A percentile compares a stretch with the other conserved stretches of the same genome.
phyloP scores from a whole-genome alignment of 1,284 basidiomycete genomes.

The Pseudozyma sp. region DNA sequence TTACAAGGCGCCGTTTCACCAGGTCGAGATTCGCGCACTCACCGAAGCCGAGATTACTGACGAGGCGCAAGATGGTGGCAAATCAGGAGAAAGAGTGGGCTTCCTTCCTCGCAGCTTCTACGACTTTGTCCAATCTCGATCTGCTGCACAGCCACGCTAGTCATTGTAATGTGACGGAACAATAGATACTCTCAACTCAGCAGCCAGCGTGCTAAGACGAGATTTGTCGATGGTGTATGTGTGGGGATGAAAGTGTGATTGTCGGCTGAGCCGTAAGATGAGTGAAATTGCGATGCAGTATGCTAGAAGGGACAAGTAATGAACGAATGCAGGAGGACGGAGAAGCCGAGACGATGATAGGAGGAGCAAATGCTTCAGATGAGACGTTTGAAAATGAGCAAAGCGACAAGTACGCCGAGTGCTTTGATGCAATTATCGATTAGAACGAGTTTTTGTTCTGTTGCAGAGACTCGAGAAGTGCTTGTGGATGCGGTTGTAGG shows the following conservation, averaged over 20 bases:
- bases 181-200: not conserved
- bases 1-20: constrained; percentile 51
- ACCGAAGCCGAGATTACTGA: constrained; percentile 16
- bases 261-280: not conserved
- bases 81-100: constrained; percentile 39
- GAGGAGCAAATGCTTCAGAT: constrained; percentile 6
- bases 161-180: constrained; percentile 1
- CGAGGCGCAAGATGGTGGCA: constrained; percentile 42
- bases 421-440: constrained; percentile 50
- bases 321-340: not conserved
- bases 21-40: constrained; percentile 26
- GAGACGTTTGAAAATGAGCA: constrained; percentile 44
- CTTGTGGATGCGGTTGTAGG: not conserved
- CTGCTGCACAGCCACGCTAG: not conserved
- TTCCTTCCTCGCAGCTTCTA: constrained; percentile 52
- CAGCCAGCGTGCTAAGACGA: no score
- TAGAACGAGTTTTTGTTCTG: constrained; percentile 28
- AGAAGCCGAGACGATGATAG: not conserved
- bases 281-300: constrained; percentile 6
- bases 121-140: constrained; percentile 39
- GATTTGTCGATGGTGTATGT: no score
- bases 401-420: constrained; percentile 39
- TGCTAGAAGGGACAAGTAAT: not conserved
- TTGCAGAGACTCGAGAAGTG: constrained; percentile 8
- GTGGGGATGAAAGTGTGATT: no score